A percentile compares a stretch with the other conserved stretches of the same genome.
These are phyloP conservation scores for Ilex paraguariensis DNA, from an alignment of 305 asterid species.

Conservation along the genomic window DNA sequence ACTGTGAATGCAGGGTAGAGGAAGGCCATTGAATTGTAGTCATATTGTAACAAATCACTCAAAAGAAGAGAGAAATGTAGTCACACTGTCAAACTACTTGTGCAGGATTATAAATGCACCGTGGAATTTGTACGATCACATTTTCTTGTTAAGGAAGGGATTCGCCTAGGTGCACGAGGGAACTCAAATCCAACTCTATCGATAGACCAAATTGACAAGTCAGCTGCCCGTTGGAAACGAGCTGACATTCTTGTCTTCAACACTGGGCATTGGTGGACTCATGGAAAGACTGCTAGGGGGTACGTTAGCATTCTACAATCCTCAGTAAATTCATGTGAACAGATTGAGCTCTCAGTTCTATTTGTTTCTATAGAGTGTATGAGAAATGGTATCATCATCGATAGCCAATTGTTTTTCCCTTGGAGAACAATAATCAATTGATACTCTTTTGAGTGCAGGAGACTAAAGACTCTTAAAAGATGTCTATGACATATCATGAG, in stretches of 20 bases:
- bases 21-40: too few species aligned
- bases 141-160: slow-evolving; percentile 85
- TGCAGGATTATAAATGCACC: slow-evolving; percentile 81
- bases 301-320: slow-evolving; percentile 14
- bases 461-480: not conserved
- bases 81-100: slow-evolving; percentile 14
- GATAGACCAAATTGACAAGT: slow-evolving; percentile 76
- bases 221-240: slow-evolving; percentile 75
- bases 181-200: slow-evolving; percentile 84
- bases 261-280: slow-evolving; percentile 99
- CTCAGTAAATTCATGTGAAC: not conserved
- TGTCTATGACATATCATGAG: not conserved
- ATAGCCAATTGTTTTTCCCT: too few species aligned
- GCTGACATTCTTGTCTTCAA: slow-evolving; percentile 94
- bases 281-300: slow-evolving; percentile 98
- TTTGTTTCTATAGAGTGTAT: not conserved
- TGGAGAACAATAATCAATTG: not conserved
- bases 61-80: not conserved
- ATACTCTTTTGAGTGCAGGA: too few species aligned
- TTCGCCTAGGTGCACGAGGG: slow-evolving; percentile 65
- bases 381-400: not conserved
- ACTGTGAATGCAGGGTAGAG: too few species aligned
- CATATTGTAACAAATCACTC: not conserved
- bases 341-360: not conserved
- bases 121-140: slow-evolving; percentile 86